Base-by-base conservation (phyloP, 176 grass and related monocot genomes). In the Juncus effusus region DNA sequence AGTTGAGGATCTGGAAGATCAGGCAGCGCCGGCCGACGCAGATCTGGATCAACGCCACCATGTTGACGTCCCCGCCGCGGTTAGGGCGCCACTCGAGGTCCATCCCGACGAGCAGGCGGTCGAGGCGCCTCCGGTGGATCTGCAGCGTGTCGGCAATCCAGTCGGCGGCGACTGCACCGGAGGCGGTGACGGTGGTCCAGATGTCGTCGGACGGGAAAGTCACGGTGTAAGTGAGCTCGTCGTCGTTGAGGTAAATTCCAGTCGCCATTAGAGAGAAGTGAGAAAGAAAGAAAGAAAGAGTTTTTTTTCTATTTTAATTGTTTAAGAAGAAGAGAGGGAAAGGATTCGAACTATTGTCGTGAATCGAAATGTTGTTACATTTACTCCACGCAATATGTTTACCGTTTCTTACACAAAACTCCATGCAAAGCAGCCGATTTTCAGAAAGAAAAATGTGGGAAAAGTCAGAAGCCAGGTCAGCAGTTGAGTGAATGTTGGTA, bases 11-110 rank as follows among this genome's bases (percentile, higher is more conserved):
- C 64, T 73, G 77, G 69, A 83, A 90, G 45, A 96, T 3, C 56
- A 96, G 87, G 65, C 81, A 83, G 35, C 79, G 67, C 5, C 9
- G 55, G 42, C 76, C 78, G 44, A 90, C 78, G 78, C 86, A 95
- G 64, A 95, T 71, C 76, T 90, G 91, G 60, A 95, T 78, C 5
- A 90, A 53, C 10, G 81, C 81, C 15, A 82, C 52, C 1, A 35
- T 56, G 67, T 84, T 13, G 50, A 14, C 62, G 0, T 4, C 42
- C 0, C 37, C 14, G 11, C 6, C 58, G 8, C 4, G 16, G 69
- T 42, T 76, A 2, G 76, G 36, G 44, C 78, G 81, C 84, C 83
- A 95, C 70, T 95, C 80, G 40, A 73, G 58, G 65, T 95, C 85
- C 38, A 95, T 61, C 28, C 85, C 90, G 39, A 95, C 80, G 52